Evolutionary conservation across 1,139 yeast species (phyloP), one percentile per base, ranked within the genome.

Genomic region (Suhomyces choctaworum): DNA sequence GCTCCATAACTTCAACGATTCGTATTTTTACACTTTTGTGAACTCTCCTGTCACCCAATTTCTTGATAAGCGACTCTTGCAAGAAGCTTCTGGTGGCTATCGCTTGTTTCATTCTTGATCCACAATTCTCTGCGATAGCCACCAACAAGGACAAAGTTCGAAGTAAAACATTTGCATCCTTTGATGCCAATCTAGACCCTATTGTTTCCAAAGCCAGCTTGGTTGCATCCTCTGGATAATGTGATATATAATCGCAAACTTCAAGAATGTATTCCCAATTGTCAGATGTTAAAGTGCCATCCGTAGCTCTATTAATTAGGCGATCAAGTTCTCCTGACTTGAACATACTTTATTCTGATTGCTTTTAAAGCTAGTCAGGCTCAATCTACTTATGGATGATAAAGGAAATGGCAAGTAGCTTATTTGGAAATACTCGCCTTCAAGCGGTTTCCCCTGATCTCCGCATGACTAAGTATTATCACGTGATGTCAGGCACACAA

Each of bases 111-210:
- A 86, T 78, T 47, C 89, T 70, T 2, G 95, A 81, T 1, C 97
- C 97, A 62, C 97, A 90, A 57, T 92, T 92, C 59, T 90, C 96
- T 1, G 96, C 96, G 23, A 88, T 60, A 0, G 96, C 82, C 13
- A 79, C 74, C 13, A 87, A 63, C 36, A 92, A 63, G 0, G 96
- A 75, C 35, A 92, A 62, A 0, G 94, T 61, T 48, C 95, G 73
- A 36, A 90, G 65, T 19, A 87, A 78, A 1, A 85, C 83, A 58
- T 90, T 92, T 20, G 95, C 97, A 57, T 87, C 92, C 29, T 75
- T 67, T 17, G 73, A 68, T 23, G 67, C 66, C 29, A 90, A 62
- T 34, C 89, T 70, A 14, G 66, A 59, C 31, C 73, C 68, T 14
- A 89, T 61, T 2, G 70, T 55, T 16, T 58, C 51, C 12, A 82